These are phyloP conservation scores for Colletotrichum kahawae DNA, from an alignment of 2,329 filamentous ascomycete species.

Conservation along the genomic window DNA sequence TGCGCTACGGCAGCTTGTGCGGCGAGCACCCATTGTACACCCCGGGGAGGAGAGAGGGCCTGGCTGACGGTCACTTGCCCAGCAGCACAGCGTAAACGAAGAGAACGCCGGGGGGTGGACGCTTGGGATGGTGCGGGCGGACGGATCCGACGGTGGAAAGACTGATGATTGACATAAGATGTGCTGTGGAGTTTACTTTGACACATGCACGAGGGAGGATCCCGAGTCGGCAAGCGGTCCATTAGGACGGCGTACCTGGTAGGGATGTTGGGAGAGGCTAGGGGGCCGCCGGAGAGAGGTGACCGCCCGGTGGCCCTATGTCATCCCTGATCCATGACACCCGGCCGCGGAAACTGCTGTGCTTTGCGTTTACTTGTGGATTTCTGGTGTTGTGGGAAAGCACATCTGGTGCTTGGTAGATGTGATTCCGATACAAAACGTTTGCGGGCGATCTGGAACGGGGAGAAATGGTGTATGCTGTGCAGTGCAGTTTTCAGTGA, in stretches of 20 bases:
- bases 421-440: neutral
- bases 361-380: neutral
- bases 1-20: neutral
- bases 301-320: neutral
- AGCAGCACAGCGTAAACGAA: neutral
- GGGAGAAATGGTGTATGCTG: neutral
- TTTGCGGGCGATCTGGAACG: neutral
- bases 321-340: neutral
- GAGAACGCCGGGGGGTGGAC: neutral
- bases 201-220: constrained; percentile 11
- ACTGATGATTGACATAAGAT: constrained; percentile 22
- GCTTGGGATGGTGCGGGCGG: constrained; percentile 13
- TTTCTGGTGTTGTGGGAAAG: neutral
- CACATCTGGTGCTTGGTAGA: neutral
- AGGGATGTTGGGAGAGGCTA: neutral
- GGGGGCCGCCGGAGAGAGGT: neutral
- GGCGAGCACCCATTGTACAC: neutral
- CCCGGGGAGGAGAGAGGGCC: neutral
- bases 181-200: constrained; percentile 12
- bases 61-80: neutral
- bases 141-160: constrained; percentile 14
- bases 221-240: neutral
- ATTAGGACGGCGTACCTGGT: constrained; percentile 8
- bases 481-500: neutral
- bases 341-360: neutral